Evolutionary conservation across 768 basidiomycete genomes (phyloP), one percentile per base, ranked within the genome.

Genomic region (Suillus bovinus): DNA sequence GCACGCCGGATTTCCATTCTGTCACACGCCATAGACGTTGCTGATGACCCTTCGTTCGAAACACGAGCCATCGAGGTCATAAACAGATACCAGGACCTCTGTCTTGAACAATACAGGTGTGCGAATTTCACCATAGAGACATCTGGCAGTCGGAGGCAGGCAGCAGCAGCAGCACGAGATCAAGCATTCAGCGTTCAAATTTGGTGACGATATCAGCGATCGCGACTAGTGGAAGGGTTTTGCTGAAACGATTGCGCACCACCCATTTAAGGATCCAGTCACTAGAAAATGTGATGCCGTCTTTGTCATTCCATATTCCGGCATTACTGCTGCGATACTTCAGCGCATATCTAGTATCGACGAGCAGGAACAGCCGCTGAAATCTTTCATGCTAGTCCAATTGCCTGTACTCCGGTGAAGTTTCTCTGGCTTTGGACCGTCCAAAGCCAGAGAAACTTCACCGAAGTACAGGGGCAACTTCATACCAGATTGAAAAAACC

Each of bases 51-150:
- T 17, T 58, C 27, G 24, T 34, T 22, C 10, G 5, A 46, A 11
- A 14, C 9, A 58, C 22, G 13, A 6, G 29, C 46, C 10, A 3
- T 3, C 2, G 4, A n/a, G 3, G 13, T 49, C 11, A 13, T 39
- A 17, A 0, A 0, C 5, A 1, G 6, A 9, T 58, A 46, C 14
- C 2, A 4, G 3, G 1, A 1, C 1, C 4, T 58, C 7, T 46
- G 57, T 29, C 0, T 0, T 13, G 38, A 41, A 4, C 27, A 29
- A 22, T 1, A 9, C 41, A 3, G 0, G 3, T 20, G 4, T 42
- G 8, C 20, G n/a, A n/a, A n/a, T n/a, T n/a, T 20, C 17, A 0
- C 20, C 20, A 2, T 2, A 9, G 41, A 42, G 20, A 20, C 3
- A 0, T 20, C 41, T 42, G n/a, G 9, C 9, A n/a, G n/a, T 42